Evolutionary conservation across 225 moss, liverwort and hornwort species (phyloP).

Genomic region (Pseudisothecium myosuroides): DNA sequence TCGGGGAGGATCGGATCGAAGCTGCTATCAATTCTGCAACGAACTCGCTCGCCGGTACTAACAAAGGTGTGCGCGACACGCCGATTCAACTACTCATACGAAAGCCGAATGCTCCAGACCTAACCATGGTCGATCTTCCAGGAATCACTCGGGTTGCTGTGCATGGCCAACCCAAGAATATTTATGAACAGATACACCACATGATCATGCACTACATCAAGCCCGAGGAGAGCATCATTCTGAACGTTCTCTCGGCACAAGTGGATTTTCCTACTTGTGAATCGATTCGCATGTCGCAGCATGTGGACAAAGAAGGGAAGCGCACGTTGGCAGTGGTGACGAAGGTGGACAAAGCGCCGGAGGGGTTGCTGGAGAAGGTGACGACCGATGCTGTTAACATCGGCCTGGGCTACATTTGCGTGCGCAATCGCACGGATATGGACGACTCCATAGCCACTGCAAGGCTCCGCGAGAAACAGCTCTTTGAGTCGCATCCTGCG

Average conservation of each 20-base stretch:
- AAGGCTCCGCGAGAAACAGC: neutral
- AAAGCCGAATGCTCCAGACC: conserved; percentile 4
- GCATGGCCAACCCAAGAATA: neutral
- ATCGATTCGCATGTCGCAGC: conserved; percentile 17
- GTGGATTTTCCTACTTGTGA: conserved; percentile 9
- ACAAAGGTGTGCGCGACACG: neutral
- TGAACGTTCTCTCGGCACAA: neutral
- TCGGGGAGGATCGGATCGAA: neutral
- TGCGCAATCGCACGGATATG: conserved; percentile 20
- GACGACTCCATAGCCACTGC: conserved; percentile 13
- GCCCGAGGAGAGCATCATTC: neutral
- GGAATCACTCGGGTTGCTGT: conserved; percentile 13
- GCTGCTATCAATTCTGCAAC: neutral
- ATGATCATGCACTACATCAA: neutral
- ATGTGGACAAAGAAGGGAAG: neutral
- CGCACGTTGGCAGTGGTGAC: conserved; percentile 11
- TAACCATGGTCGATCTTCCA: neutral
- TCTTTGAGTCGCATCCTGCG: conserved; percentile 18
- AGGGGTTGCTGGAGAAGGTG: conserved; percentile 38
- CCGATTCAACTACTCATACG: neutral
- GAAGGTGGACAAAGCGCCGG: conserved; percentile 26
- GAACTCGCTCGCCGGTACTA: neutral
- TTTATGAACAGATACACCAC: neutral
- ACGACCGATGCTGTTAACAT: conserved; percentile 12
- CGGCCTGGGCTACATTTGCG: conserved; percentile 13